A percentile compares a stretch with the other conserved stretches of the same genome.
These are phyloP conservation scores for Aspergillus vadensis DNA, from an alignment of 2,329 filamentous ascomycete species.

Conservation along the genomic window DNA sequence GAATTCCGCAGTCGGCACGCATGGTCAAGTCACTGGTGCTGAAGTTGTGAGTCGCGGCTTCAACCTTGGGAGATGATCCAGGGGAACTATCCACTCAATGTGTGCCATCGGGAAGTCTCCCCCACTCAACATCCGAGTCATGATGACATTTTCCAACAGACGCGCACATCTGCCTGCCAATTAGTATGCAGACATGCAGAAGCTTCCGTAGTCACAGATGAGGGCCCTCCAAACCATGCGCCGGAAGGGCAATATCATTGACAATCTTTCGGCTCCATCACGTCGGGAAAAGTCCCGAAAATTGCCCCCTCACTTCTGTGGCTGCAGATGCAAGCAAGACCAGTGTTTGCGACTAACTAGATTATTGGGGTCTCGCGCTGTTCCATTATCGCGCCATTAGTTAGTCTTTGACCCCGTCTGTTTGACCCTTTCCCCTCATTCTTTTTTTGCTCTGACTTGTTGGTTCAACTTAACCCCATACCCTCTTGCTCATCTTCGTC, in stretches of 20 bases:
- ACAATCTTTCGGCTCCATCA: conserved; percentile 15
- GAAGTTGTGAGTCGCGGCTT: not conserved
- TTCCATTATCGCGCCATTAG: conserved; percentile 3
- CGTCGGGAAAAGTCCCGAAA: conserved; percentile 12
- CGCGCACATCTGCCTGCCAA: not conserved
- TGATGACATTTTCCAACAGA: not conserved
- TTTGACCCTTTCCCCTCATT: not conserved
- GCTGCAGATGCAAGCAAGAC: conserved; percentile 8
- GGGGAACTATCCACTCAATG: not conserved
- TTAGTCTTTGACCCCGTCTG: not conserved
- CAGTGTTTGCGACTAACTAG: conserved; percentile 2
- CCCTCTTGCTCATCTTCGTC: not conserved
- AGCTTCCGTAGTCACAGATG: not conserved
- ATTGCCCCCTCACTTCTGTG: conserved; percentile 18
- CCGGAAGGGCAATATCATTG: conserved; percentile 2
- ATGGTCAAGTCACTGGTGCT: not conserved
- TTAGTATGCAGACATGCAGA: not conserved
- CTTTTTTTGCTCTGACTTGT: not conserved
- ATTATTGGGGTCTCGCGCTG: conserved; percentile 8
- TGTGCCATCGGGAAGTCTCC: not conserved
- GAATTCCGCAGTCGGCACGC: not conserved
- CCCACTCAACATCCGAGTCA: not conserved
- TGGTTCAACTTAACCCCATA: not conserved
- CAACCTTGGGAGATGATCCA: not conserved
- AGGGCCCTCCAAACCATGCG: conserved; percentile 1